Evolutionary conservation across 2,329 filamentous ascomycete genomes (phyloP).

Genomic region (Colletotrichum somersetense): DNA sequence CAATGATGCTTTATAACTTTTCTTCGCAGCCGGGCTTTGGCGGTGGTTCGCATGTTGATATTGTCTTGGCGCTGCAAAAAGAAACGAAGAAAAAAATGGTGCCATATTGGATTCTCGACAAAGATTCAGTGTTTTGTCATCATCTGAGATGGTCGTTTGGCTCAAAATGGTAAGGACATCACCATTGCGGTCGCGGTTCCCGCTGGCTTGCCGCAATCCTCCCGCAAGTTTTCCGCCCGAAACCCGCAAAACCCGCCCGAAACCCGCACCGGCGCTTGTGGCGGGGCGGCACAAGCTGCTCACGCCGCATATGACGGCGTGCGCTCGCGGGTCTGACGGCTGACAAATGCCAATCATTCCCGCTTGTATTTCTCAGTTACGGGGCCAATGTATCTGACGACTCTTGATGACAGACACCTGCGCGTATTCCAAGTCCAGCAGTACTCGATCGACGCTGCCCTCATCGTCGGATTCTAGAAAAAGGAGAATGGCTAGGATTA

Average conservation of each 20-base stretch:
- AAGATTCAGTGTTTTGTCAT: not conserved
- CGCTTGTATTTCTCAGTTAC: too few relatives aligned
- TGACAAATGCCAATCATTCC: constrained; percentile 14
- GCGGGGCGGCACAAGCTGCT: not conserved
- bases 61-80: not conserved
- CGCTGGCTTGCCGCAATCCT: constrained; percentile 22
- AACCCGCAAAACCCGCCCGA: constrained; percentile 36
- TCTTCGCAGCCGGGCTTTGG: not conserved
- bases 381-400: not conserved
- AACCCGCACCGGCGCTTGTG: constrained; percentile 19
- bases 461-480: too few relatives aligned
- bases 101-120: too few relatives aligned
- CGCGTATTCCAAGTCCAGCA: not conserved
- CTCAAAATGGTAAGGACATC: not conserved
- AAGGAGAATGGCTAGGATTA: not conserved
- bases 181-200: not conserved
- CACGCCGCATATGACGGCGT: not conserved
- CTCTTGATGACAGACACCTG: constrained; percentile 1
- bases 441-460: not conserved
- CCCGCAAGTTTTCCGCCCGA: constrained; percentile 39
- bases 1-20: not conserved
- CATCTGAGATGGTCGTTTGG: too few relatives aligned
- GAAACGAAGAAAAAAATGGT: too few relatives aligned
- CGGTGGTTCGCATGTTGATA: not conserved
- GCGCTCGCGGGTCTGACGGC: constrained; percentile 5